Evolutionary conservation across 768 basidiomycete species (phyloP).

Genomic region (Dacryopinax primogenitus): DNA sequence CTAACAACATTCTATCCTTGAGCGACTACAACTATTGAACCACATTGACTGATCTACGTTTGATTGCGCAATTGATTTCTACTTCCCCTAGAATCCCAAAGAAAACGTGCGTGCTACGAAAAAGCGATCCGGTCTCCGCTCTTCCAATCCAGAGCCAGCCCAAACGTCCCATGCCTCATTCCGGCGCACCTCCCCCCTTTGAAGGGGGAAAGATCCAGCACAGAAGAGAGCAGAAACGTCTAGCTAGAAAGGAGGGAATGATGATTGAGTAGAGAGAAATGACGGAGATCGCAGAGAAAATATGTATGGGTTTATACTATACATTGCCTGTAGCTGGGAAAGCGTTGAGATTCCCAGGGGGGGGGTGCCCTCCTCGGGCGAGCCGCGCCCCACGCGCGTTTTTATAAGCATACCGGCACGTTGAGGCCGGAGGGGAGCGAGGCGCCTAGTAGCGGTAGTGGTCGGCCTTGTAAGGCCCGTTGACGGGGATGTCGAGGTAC

Average conservation of each 20-base stretch:
- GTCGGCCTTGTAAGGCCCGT: constrained; percentile 64
- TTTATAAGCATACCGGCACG: constrained; percentile 3
- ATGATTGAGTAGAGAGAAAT: not conserved
- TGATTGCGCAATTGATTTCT: not conserved
- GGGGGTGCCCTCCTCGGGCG: not conserved
- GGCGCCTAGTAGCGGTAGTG: constrained; percentile 51
- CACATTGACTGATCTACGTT: not conserved
- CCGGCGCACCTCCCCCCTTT: not conserved
- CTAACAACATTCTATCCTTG: not conserved
- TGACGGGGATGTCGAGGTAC: constrained; percentile 81
- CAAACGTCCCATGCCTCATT: too few relatives aligned
- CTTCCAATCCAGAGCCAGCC: not conserved
- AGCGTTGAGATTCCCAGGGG: constrained; percentile 8
- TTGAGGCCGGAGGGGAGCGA: constrained; percentile 14
- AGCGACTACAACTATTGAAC: not conserved
- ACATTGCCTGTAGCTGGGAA: not conserved
- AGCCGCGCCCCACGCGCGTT: not conserved
- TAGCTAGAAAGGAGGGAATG: not conserved
- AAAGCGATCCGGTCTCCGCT: not conserved
- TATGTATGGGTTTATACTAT: constrained; percentile 4
- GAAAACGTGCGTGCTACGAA: constrained; percentile 9
- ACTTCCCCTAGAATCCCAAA: constrained; percentile 8
- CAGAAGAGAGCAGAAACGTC: not conserved
- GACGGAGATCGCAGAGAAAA: constrained; percentile 7
- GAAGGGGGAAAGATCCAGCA: not conserved